Evolutionary conservation across 805 yeast species (phyloP).

Genomic region (Crinitomyces ghanaensis): DNA sequence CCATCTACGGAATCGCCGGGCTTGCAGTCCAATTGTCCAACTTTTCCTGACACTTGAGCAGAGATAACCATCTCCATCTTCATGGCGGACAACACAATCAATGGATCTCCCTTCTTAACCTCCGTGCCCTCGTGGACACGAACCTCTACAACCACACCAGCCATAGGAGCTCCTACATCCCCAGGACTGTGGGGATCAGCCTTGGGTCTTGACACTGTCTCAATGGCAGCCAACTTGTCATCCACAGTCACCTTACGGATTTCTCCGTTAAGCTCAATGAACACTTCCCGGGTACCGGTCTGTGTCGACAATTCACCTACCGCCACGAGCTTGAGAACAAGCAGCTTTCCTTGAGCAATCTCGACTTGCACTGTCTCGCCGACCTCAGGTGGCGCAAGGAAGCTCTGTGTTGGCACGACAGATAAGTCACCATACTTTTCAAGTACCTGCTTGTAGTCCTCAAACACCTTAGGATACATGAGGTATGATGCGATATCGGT

Average conservation of each 20-base stretch:
- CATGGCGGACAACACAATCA: slow-evolving; percentile 94
- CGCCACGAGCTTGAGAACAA: slow-evolving; percentile 85
- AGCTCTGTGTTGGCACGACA: slow-evolving; percentile 84
- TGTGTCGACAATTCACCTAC: slow-evolving; percentile 76
- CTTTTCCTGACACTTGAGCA: slow-evolving; percentile 80
- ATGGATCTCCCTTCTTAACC: slow-evolving; percentile 92
- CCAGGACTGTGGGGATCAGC: slow-evolving; percentile 79
- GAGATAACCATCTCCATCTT: slow-evolving; percentile 99
- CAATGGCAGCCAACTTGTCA: slow-evolving; percentile 79
- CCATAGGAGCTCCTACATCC: slow-evolving; percentile 98
- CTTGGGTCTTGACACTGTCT: slow-evolving; percentile 76
- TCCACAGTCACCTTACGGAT: slow-evolving; percentile 88
- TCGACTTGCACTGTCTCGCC: slow-evolving; percentile 84
- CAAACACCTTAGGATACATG: slow-evolving; percentile 98
- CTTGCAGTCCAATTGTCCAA: slow-evolving; percentile 63
- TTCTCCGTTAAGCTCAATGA: slow-evolving; percentile 97
- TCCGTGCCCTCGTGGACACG: slow-evolving; percentile 79
- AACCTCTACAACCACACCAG: slow-evolving; percentile 94
- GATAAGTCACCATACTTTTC: slow-evolving; percentile 87
- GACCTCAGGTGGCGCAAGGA: slow-evolving; percentile 75
- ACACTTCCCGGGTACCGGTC: slow-evolving; percentile 90
- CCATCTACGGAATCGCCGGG: slow-evolving; percentile 96
- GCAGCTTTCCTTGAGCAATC: slow-evolving; percentile 89
- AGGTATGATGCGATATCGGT: slow-evolving; percentile 88
- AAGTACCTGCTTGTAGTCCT: slow-evolving; percentile 61